Percentiles rank a stretch among this genome's conserved stretches.
Evolutionary conservation across 2,329 filamentous ascomycete genomes (phyloP).

Genomic region (Aspergillus fumigatus): DNA sequence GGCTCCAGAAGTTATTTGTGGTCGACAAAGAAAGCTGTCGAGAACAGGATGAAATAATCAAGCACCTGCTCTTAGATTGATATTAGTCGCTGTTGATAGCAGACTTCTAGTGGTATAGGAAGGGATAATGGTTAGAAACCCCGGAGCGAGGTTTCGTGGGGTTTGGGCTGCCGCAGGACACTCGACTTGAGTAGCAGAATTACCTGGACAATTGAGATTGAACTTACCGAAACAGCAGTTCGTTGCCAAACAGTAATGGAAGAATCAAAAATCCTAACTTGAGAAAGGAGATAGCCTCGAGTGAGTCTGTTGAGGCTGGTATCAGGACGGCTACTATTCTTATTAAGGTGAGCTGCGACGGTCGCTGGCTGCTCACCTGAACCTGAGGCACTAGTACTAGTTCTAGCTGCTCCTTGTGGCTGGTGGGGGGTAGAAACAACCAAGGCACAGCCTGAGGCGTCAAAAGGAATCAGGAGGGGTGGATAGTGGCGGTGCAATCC

Average conservation of each 20-base stretch:
- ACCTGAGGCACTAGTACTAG: not conserved
- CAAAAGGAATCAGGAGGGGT: slow-evolving; percentile 17
- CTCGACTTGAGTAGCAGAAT: slow-evolving; percentile 22
- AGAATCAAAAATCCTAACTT: slow-evolving; percentile 1
- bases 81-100: slow-evolving; percentile 14
- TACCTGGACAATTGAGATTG: slow-evolving; percentile 25
- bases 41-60: slow-evolving; percentile 9
- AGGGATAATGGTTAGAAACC: slow-evolving; percentile 22
- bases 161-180: slow-evolving; percentile 33
- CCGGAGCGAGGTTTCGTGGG: slow-evolving; percentile 36
- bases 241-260: slow-evolving; percentile 4
- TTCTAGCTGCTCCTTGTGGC: slow-evolving; percentile 19
- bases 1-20: slow-evolving; percentile 9
- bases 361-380: not conserved
- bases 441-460: slow-evolving; percentile 14
- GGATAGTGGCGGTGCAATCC: slow-evolving; percentile 27
- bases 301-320: slow-evolving; percentile 1
- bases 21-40: slow-evolving; percentile 16
- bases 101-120: slow-evolving; percentile 20
- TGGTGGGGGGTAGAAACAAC: slow-evolving; percentile 20
- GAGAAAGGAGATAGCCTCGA: not conserved
- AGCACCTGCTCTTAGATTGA: slow-evolving; percentile 11
- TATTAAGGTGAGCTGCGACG: slow-evolving; percentile 6
- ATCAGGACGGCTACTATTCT: slow-evolving; percentile 6
- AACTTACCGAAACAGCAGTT: slow-evolving; percentile 5